phyloP scores from a whole-genome alignment of 129 eudicot genomes.

The Oenanthe sinensis region DNA sequence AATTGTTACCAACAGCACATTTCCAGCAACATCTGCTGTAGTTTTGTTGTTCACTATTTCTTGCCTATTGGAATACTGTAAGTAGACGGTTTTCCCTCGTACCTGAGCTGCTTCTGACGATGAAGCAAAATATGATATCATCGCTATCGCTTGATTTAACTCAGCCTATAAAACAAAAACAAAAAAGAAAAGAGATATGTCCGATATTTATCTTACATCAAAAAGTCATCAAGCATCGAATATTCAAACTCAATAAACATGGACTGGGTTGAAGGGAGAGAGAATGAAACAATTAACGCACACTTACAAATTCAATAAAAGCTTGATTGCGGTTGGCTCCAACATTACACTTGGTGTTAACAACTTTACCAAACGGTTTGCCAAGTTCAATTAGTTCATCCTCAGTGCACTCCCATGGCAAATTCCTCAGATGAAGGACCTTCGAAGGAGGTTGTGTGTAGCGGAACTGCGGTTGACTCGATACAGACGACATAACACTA shows the following conservation, averaged over 20 bases:
- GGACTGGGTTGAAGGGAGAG: not conserved
- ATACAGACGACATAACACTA: conserved; percentile 8
- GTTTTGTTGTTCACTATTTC: conserved; percentile 99
- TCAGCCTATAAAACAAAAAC: conserved; percentile 45
- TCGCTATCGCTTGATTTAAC: conserved; percentile 85
- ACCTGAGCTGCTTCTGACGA: conserved; percentile 99
- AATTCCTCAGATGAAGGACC: conserved; percentile 86
- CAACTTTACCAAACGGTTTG: conserved; percentile 88
- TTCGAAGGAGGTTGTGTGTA: conserved; percentile 15
- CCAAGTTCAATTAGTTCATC: conserved; percentile 80
- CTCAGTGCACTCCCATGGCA: conserved; percentile 94
- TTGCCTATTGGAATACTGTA: conserved; percentile 96
- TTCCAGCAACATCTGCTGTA: conserved; percentile 96
- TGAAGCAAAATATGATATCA: conserved; percentile 97
- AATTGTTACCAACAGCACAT: conserved; percentile 84
- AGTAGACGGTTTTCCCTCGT: conserved; percentile 94
- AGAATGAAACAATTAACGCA: not conserved
- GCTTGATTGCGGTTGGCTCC: conserved; percentile 95
- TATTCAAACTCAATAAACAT: not conserved
- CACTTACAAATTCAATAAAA: conserved; percentile 36
- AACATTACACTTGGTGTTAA: conserved; percentile 89
- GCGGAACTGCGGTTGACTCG: conserved; percentile 15
- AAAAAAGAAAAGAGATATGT: not conserved
- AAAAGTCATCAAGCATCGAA: not conserved
- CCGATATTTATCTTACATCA: not conserved